A percentile compares a stretch with the other conserved stretches of the same genome.
Evolutionary conservation across 345 rosid species (phyloP).

Genomic region (Gossypium anomalum): DNA sequence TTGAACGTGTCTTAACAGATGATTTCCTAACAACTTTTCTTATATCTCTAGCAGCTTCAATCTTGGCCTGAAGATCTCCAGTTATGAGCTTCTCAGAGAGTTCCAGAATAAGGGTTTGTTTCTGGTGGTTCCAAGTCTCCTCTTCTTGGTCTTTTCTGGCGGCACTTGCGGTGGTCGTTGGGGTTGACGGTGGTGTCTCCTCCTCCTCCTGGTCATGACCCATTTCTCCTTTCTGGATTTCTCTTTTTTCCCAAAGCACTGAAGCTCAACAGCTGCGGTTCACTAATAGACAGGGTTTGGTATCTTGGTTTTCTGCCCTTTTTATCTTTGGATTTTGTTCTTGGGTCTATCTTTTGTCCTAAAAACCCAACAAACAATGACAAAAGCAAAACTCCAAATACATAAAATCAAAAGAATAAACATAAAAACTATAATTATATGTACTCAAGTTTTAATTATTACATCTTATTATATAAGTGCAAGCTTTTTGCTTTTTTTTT

Average conservation of each 20-base stretch:
- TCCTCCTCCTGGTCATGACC: conserved; percentile 31
- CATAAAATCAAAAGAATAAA: neutral
- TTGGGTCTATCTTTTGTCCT: neutral
- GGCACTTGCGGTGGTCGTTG: conserved; percentile 4
- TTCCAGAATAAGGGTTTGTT: conserved; percentile 40
- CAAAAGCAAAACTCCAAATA: neutral
- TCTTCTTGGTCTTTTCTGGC: conserved; percentile 30
- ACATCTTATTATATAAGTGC: too few relatives aligned
- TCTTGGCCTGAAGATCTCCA: conserved; percentile 58
- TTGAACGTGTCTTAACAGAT: conserved; percentile 54
- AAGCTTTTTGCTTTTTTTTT: too few relatives aligned
- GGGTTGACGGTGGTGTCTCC: conserved; percentile 14
- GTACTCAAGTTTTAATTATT: neutral
- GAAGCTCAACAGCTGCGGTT: neutral
- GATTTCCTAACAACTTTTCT: conserved; percentile 52
- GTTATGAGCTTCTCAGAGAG: conserved; percentile 44
- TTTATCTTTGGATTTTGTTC: conserved; percentile 11
- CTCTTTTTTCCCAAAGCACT: neutral
- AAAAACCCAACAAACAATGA: conserved; percentile 3
- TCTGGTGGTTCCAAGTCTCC: conserved; percentile 42
- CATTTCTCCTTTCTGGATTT: conserved; percentile 14
- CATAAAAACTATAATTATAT: too few relatives aligned
- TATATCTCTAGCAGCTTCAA: conserved; percentile 61
- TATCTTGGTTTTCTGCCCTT: neutral
- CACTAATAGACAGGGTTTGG: neutral